Evolutionary conservation across 257 asterid species (phyloP), one percentile per base, ranked within the genome.

Genomic region (Coffea canephora): DNA sequence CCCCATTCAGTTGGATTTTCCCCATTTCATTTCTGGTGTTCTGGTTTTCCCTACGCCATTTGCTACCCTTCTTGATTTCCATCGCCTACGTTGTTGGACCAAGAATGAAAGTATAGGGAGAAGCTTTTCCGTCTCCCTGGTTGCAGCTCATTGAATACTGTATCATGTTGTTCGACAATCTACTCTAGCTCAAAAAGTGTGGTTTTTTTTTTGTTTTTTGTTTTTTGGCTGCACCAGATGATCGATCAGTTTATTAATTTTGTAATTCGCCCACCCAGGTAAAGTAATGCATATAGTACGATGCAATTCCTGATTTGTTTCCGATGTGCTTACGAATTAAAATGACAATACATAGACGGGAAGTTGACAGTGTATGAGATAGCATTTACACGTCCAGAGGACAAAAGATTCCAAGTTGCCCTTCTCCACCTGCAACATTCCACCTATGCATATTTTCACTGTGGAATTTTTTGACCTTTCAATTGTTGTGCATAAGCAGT

Each of bases 221-320:
- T 31, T 16, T 52, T 67, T 18, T 36, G 39, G n/a, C 54, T 19
- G 43, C 62, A 54, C 71, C 77, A 84, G 85, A 96, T 96, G 99
- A 96, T 96, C 79, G 99, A 96, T 69, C 99, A 94, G 80, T 96
- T 96, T 81, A 91, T 96, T 86, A 94, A 92, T 84, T 96, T 96
- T 71, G 99, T 96, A 82, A 94, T 96, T 83, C 93, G 99, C 85
- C 99, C 99, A 0, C 98, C 98, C 45, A 96, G 99, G 99, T 96
- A 83, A 41, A 9, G 34, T 61, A 21, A 61, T 55, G 64, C 64
- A 55, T n/a, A 9, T 10, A 18, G 25, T 55, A 55, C 0, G 64
- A 55, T 7, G 64, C 64, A 55, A 55, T 16, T 23, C 4, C 3
- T 55, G 64, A 8, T 48, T 48, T 48, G 52, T 48, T 8, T 11